phyloP scores from a whole-genome alignment of 1,284 basidiomycete genomes.

The Apiotrichum sp. region DNA sequence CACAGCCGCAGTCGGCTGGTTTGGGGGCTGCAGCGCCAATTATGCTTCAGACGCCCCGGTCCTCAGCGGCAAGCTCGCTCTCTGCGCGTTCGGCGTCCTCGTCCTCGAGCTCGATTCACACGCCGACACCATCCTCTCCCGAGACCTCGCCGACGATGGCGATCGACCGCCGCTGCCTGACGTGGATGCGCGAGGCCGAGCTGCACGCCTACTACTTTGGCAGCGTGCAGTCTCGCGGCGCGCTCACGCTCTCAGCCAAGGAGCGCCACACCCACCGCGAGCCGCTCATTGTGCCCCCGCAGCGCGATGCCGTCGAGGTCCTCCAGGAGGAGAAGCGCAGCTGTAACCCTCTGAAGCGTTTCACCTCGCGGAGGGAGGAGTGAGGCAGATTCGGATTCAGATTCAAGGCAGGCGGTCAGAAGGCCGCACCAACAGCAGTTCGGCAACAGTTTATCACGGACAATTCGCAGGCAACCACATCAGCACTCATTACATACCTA shows the following conservation, averaged over 20 bases:
- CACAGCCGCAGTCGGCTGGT: no score
- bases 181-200: slow-evolving; percentile 18
- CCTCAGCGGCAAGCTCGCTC: neutral
- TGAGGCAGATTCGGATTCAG: no score
- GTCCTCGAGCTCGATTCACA: neutral
- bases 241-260: neutral
- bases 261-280: neutral
- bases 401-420: no score
- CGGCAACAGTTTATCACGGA: no score
- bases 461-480: no score
- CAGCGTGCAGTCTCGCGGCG: slow-evolving; percentile 4
- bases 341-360: slow-evolving; percentile 1
- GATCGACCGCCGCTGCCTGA: slow-evolving; percentile 15
- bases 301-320: slow-evolving; percentile 1
- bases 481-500: no score
- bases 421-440: no score
- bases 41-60: neutral
- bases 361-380: neutral
- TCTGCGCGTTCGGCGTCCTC: neutral
- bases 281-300: neutral
- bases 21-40: no score
- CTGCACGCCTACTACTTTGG: slow-evolving; percentile 12
- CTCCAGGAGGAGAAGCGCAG: slow-evolving; percentile 7
- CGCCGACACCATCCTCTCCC: neutral
- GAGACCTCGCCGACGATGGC: neutral